Evolutionary conservation across 73 alveolate species (phyloP), one percentile per base, ranked within the genome.

Genomic region (Blepharisma stoltei): DNA sequence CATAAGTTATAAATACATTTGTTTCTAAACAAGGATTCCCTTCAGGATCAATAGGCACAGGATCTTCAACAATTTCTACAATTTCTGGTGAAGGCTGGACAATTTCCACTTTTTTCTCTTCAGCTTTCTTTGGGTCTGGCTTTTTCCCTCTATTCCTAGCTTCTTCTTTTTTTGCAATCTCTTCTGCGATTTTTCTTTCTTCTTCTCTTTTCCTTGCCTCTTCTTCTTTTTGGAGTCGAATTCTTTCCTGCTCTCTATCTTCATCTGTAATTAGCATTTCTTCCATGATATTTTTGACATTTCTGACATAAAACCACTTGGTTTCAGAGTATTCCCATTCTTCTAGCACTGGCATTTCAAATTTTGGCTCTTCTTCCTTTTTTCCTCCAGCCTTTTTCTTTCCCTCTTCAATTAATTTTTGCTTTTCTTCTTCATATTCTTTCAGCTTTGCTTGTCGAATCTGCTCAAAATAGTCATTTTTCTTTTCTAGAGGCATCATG

Each of bases 141-240:
- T 81, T 65, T 69, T 88, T 86, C 77, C 89, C 90, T 84, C 81
- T 86, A 32, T 32, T 32, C 8, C 55, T 80, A 37, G 80, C 85
- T 70, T 82, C 87, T 81, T 77, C 93, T 43, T 81, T 54, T 83
- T 78, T 89, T 66, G 77, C 89, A 0, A 91, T 84, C 1, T 89
- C 78, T 83, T 78, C 85, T 43, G 86, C 92, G 49, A 76, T 83
- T 76, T 81, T 88, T 55, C 79, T 80, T 77, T 91, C 81, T 73
- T 91, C 89, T 76, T 91, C 97, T 60, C 71, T 88, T 8, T 77
- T 86, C 23, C 73, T 77, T 71, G 81, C 89, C 1, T 86, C 91
- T 78, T 86, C 88, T 86, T 86, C 87, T 71, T 79, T 81, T 52
- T 67, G 11, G 1, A 14, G 11, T 69, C 79, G 14, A 53, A n/a